phyloP scores from a whole-genome alignment of 202 grass and related monocot species.

The Zizania palustris region DNA sequence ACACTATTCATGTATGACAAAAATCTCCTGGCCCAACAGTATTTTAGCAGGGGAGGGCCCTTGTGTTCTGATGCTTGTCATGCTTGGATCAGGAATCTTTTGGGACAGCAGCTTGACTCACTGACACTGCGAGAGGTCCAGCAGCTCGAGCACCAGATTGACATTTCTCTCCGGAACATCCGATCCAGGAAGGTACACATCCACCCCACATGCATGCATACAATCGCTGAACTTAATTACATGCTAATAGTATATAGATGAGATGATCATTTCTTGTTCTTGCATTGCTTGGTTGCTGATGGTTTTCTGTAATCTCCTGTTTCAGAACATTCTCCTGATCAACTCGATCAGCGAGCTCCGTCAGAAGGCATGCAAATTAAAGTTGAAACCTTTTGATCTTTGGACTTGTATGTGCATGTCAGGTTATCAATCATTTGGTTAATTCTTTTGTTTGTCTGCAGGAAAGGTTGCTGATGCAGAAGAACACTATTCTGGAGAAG shows the following conservation, averaged over 20 bases:
- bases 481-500: constrained; percentile 34
- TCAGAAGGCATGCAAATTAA: constrained; percentile 41
- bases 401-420: not conserved
- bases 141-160: constrained; percentile 62
- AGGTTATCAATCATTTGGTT: not conserved
- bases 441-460: not conserved
- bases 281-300: not conserved
- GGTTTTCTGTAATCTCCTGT: not conserved
- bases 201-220: not conserved
- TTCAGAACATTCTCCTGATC: constrained; percentile 34
- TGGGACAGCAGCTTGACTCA: constrained; percentile 62
- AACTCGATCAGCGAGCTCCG: constrained; percentile 25
- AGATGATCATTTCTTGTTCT: not conserved
- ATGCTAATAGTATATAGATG: no score
- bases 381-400: not conserved
- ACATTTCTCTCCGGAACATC: constrained; percentile 50
- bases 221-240: not conserved
- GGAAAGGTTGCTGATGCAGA: no score
- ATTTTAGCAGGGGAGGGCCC: not conserved
- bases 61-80: not conserved
- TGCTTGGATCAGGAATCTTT: constrained; percentile 53
- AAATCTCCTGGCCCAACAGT: constrained; percentile 2
- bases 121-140: constrained; percentile 55
- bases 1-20: not conserved
- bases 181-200: constrained; percentile 54